These are phyloP conservation scores for Hansenula anomala DNA, from an alignment of 1,139 yeast genomes.

Conservation along the genomic window DNA sequence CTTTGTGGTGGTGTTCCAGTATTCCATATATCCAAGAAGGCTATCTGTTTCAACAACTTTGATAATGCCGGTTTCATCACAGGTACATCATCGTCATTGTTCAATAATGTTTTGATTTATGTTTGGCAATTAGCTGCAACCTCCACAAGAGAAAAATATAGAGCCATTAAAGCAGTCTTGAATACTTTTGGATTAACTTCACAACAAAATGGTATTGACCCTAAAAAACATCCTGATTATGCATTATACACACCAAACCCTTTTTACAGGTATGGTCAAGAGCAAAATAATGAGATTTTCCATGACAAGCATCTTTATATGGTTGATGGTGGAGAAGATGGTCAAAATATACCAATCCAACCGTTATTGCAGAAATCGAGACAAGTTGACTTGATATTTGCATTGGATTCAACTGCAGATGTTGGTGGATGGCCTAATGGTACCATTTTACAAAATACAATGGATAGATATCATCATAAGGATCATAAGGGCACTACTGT, in stretches of 20 bases:
- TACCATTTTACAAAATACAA: slow-evolving; percentile 37
- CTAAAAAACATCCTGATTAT: slow-evolving; percentile 46
- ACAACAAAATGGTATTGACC: slow-evolving; percentile 15
- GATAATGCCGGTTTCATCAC: slow-evolving; percentile 73
- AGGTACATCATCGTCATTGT: slow-evolving; percentile 70
- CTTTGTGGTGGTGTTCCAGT: slow-evolving; percentile 31
- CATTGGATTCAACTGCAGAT: slow-evolving; percentile 64
- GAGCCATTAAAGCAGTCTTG: slow-evolving; percentile 40
- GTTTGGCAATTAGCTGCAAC: slow-evolving; percentile 40
- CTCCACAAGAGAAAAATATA: slow-evolving; percentile 33
- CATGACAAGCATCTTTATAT: slow-evolving; percentile 33
- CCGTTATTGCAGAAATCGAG: slow-evolving; percentile 52
- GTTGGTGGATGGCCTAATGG: slow-evolving; percentile 62
- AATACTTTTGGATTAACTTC: slow-evolving; percentile 43
- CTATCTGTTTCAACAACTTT: slow-evolving; percentile 47
- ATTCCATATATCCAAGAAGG: slow-evolving; percentile 19
- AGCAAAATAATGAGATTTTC: slow-evolving; percentile 11
- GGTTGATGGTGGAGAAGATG: slow-evolving; percentile 69
- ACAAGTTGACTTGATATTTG: slow-evolving; percentile 50
- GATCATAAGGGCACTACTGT: slow-evolving; percentile 17
- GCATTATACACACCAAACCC: slow-evolving; percentile 78
- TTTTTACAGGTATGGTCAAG: slow-evolving; percentile 37
- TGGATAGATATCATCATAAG: slow-evolving; percentile 23
- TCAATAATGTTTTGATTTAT: slow-evolving; percentile 48
- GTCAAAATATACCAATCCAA: slow-evolving; percentile 57